Conservation (phyloP, 208 protist species). For the Porcisia hertigi region DNA sequence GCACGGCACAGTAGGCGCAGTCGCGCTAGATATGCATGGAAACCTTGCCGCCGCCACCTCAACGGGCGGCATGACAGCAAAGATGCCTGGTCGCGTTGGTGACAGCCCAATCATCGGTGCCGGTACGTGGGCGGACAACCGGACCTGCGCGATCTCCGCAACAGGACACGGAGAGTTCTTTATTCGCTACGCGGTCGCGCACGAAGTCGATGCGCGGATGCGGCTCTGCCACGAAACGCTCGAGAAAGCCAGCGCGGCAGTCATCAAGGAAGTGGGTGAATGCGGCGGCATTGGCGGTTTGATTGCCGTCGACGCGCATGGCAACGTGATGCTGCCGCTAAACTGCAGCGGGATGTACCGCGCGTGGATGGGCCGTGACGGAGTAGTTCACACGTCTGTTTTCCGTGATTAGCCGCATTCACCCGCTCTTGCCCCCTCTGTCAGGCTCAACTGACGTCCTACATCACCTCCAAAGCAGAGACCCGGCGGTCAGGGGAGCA, state of each 20-base stretch:
- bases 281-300: slow-evolving; percentile 25
- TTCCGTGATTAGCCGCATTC: slow-evolving; percentile 12
- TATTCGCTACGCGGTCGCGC: slow-evolving; percentile 27
- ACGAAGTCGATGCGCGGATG: slow-evolving; percentile 38
- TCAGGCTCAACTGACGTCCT: neutral
- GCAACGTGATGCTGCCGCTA: slow-evolving; percentile 28
- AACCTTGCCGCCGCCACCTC: slow-evolving; percentile 32
- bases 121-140: slow-evolving; percentile 34
- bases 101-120: slow-evolving; percentile 33
- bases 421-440: neutral
- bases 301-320: slow-evolving; percentile 24
- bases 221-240: slow-evolving; percentile 26
- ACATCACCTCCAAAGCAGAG: too few relatives aligned
- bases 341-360: slow-evolving; percentile 37
- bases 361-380: slow-evolving; percentile 32
- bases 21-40: slow-evolving; percentile 23
- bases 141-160: slow-evolving; percentile 32
- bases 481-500: too few relatives aligned
- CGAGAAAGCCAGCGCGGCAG: slow-evolving; percentile 15
- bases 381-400: slow-evolving; percentile 27
- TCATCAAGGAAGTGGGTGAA: slow-evolving; percentile 24
- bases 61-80: slow-evolving; percentile 32
- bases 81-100: slow-evolving; percentile 30
- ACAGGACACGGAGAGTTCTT: slow-evolving; percentile 32
- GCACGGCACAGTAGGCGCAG: slow-evolving; percentile 32